Conservation (phyloP, 140 eudicot species). For the Ambrosia hybrid region DNA sequence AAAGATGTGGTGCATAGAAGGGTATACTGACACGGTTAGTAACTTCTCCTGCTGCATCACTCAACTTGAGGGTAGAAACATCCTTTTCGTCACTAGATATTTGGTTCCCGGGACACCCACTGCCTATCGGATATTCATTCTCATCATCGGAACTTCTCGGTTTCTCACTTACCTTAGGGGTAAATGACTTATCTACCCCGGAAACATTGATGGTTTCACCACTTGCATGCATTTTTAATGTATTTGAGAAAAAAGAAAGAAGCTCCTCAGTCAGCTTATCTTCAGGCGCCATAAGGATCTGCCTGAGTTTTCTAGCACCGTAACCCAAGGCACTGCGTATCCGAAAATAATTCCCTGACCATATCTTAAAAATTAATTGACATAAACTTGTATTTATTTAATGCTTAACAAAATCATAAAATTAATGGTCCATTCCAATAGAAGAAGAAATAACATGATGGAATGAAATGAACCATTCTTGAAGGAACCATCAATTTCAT, state of each 20-base stretch:
- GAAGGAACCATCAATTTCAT: too few species aligned
- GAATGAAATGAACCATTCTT: too few species aligned
- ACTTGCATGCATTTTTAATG: conserved; percentile 56
- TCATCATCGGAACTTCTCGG: conserved; percentile 28
- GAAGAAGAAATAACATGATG: too few species aligned
- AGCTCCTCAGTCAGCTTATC: conserved; percentile 54
- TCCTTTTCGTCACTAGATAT: conserved; percentile 25
- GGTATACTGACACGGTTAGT: conserved; percentile 25
- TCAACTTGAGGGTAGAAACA: conserved; percentile 15
- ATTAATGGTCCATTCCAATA: too few species aligned
- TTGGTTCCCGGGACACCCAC: conserved; percentile 19
- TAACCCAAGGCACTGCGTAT: conserved; percentile 74
- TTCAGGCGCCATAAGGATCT: conserved; percentile 48
- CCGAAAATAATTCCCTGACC: conserved; percentile 71
- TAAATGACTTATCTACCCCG: conserved; percentile 18
- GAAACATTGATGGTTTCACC: conserved; percentile 28
- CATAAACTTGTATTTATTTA: neutral
- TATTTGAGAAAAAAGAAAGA: conserved; percentile 57
- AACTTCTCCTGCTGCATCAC: conserved; percentile 16
- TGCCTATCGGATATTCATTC: conserved; percentile 12
- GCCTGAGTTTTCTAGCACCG: conserved; percentile 72
- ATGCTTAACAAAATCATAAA: too few species aligned
- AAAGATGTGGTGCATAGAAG: conserved; percentile 34
- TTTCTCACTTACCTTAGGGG: conserved; percentile 18
- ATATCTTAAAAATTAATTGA: conserved; percentile 10